Evolutionary conservation across 768 basidiomycete species (phyloP), one percentile per base, ranked within the genome.

Genomic region (Trametes elegans): DNA sequence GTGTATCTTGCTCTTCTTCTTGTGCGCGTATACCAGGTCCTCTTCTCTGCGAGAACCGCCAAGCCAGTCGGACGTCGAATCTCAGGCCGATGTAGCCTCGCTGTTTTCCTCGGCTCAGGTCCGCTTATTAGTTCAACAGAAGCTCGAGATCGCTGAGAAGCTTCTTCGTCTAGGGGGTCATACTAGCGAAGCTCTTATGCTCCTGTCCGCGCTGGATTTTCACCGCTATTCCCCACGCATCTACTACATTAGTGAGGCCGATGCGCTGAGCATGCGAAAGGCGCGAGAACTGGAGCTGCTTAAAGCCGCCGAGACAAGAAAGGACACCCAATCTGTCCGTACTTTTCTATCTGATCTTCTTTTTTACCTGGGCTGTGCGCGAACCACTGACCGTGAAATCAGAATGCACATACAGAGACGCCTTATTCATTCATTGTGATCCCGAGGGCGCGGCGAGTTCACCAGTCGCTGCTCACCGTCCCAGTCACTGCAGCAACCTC

Each of bases 31-130:
- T 54, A 45, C 47, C 23, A 2, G 3, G 21, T 54, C 7, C 27
- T 59, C 31, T n/a, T 47, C 21, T 9, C 45, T 13, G n/a, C 41
- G 8, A 8, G 13, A 42, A 19, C 32, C 26, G 53, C 53, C 53
- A 59, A 52, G 44, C 49, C 31, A 24, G 21, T 31, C 23, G 47
- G 50, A 9, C 57, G 57, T 29, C 39, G 29, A 18, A 24, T 28
- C 21, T 28, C 40, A 14, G 56, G 44, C 41, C 75, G 61, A 57
- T 81, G 79, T 57, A 69, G 67, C 32, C 71, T 97, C 14, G 93
- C 90, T 3, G 82, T 97, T 47, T 97, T 98, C 65, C 81, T 98
- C 11, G 96, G 96, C 53, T 98, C 96, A 68, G 95, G 95, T 90
- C 64, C 65, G 77, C 49, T 40, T 27, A 26, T 41, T 41, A 55